phyloP scores from a whole-genome alignment of 805 yeast species.

The Hanseniaspora thailandica region DNA sequence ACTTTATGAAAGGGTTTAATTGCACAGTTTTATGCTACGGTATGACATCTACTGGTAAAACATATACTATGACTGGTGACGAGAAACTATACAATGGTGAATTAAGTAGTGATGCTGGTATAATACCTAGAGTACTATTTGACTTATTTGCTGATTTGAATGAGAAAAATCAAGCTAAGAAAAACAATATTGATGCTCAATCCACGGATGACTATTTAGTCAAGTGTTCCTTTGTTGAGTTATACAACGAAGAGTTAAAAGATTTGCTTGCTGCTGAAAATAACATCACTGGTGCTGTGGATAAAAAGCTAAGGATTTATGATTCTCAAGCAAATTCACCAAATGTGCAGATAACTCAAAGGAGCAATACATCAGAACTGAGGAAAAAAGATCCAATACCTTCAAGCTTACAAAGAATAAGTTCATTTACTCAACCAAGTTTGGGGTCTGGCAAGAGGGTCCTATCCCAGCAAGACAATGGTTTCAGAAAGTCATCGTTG shows the following conservation, averaged over 20 bases:
- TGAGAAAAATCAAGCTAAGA: slow-evolving; percentile 19
- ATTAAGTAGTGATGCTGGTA: slow-evolving; percentile 44
- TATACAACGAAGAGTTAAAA: slow-evolving; percentile 74
- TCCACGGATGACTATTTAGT: slow-evolving; percentile 43
- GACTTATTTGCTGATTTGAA: slow-evolving; percentile 45
- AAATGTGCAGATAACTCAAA: slow-evolving; percentile 16
- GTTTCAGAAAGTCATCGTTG: background rate
- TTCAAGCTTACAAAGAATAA: slow-evolving; percentile 1
- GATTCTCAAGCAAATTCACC: slow-evolving; percentile 29
- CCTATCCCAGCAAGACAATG: background rate
- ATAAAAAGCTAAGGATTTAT: slow-evolving; percentile 43
- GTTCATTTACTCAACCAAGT: slow-evolving; percentile 7
- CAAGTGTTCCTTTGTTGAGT: slow-evolving; percentile 68
- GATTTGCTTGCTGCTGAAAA: slow-evolving; percentile 44
- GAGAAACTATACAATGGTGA: slow-evolving; percentile 28
- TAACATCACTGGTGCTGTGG: slow-evolving; percentile 20
- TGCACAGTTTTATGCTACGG: slow-evolving; percentile 83
- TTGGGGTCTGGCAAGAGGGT: background rate
- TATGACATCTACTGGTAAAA: slow-evolving; percentile 85
- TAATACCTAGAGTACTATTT: slow-evolving; percentile 49
- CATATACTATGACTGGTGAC: slow-evolving; percentile 71
- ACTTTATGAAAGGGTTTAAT: slow-evolving; percentile 63
- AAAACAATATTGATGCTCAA: slow-evolving; percentile 17
- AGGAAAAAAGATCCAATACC: background rate
- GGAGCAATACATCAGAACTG: background rate